phyloP scores from a whole-genome alignment of 73 alveolate species.

The Paramecium bursaria region DNA sequence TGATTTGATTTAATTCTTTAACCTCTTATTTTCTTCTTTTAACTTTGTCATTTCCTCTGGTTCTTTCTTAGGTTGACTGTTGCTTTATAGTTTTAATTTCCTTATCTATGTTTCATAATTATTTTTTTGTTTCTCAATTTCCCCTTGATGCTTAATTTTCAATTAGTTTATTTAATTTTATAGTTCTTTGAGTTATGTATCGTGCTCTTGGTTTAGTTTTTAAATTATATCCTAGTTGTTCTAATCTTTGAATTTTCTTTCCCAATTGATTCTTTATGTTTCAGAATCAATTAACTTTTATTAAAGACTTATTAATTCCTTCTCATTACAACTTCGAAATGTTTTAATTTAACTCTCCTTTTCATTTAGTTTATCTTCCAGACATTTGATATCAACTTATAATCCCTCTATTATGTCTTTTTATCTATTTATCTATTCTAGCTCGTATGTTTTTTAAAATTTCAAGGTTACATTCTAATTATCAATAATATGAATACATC shows the following conservation, averaged over 20 bases:
- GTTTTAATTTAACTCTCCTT: conserved; percentile 23
- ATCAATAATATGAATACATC: conserved; percentile 27
- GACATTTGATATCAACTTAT: neutral
- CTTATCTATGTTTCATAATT: neutral
- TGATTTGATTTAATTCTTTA: neutral
- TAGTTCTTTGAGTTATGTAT: neutral
- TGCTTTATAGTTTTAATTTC: neutral
- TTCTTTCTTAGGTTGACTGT: neutral
- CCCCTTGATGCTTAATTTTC: neutral
- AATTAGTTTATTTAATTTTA: neutral
- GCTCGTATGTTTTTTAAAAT: conserved; percentile 5
- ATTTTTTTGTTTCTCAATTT: neutral
- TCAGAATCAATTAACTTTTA: conserved; percentile 4
- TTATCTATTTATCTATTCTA: neutral
- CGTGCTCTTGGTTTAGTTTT: no score
- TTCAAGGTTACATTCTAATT: neutral
- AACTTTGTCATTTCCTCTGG: neutral
- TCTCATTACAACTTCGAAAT: conserved; percentile 29
- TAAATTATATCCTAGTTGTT: no score
- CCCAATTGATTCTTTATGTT: neutral
- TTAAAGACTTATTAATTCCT: conserved; percentile 20
- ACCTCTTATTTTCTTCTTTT: conserved; percentile 2
- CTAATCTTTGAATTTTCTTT: no score
- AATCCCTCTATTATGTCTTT: conserved; percentile 16
- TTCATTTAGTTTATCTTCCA: conserved; percentile 38